These are phyloP conservation scores for Aspergillus baeticus DNA, from an alignment of 495 filamentous ascomycete species.

Conservation along the genomic window DNA sequence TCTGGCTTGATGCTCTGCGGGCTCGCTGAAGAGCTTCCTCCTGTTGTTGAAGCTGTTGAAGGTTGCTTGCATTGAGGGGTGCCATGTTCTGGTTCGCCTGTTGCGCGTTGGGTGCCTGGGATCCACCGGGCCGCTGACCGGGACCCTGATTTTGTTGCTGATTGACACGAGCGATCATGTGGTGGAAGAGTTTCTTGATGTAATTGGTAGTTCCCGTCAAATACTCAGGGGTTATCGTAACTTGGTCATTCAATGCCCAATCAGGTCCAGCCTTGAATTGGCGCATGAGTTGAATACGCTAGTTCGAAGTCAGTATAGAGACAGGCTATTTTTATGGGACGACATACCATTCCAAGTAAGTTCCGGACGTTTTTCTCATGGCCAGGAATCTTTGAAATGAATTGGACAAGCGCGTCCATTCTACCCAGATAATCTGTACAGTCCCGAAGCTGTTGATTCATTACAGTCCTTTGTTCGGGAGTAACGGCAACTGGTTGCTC, in stretches of 20 bases:
- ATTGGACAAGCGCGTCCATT: conserved; percentile 42
- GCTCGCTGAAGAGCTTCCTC: conserved; percentile 45
- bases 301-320: conserved; percentile 25
- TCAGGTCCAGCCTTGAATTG: conserved; percentile 56
- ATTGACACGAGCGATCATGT: conserved; percentile 39
- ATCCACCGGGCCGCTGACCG: conserved; percentile 24
- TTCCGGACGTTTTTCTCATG: conserved; percentile 45
- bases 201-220: conserved; percentile 50
- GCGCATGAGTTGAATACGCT: conserved; percentile 56
- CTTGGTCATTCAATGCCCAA: conserved; percentile 51
- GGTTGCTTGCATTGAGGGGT: conserved; percentile 63
- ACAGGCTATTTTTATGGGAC: not conserved
- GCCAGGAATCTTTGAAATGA: conserved; percentile 33
- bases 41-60: conserved; percentile 55
- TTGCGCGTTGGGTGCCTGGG: conserved; percentile 26
- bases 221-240: conserved; percentile 58
- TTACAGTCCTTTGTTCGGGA: conserved; percentile 43
- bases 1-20: conserved; percentile 55
- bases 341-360: conserved; percentile 43
- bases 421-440: conserved; percentile 39
- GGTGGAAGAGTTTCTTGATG: conserved; percentile 41
- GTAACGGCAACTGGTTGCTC: conserved; percentile 32
- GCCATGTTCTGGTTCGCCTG: conserved; percentile 37
- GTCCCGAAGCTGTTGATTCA: conserved; percentile 47
- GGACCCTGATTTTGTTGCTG: conserved; percentile 32